phyloP scores from a whole-genome alignment of 2,329 filamentous ascomycete species.

The Fusarium drepaniforme region DNA sequence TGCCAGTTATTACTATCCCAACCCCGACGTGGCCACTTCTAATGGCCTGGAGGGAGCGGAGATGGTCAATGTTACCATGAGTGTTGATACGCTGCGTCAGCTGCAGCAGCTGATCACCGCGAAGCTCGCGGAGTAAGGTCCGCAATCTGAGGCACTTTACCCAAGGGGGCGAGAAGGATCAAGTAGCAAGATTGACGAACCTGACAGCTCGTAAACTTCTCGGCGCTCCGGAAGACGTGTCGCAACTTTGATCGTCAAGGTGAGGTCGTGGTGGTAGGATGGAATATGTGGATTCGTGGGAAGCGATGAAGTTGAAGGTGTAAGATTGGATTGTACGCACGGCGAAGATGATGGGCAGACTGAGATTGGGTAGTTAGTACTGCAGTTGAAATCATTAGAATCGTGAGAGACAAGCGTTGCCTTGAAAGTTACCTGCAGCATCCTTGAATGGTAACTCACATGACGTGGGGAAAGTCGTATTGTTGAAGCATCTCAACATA shows the following conservation, averaged over 20 bases:
- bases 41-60: slow-evolving; percentile 44
- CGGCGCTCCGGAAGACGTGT: background rate
- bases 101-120: slow-evolving; percentile 42
- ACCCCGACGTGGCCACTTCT: slow-evolving; percentile 53
- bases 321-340: background rate
- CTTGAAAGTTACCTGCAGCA: background rate
- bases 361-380: background rate
- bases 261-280: background rate
- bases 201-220: background rate
- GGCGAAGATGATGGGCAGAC: background rate
- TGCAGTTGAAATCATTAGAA: background rate
- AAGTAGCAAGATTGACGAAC: background rate
- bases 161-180: background rate
- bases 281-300: background rate
- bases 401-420: background rate
- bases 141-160: background rate
- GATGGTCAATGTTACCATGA: slow-evolving; percentile 47
- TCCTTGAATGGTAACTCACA: background rate
- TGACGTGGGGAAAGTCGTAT: background rate
- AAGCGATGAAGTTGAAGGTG: background rate
- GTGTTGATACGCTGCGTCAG: slow-evolving; percentile 44
- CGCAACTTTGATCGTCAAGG: background rate
- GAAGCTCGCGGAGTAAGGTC: slow-evolving; percentile 22
- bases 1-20: slow-evolving; percentile 59
- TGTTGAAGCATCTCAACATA: background rate